Evolutionary conservation across 2,329 filamentous ascomycete species (phyloP).

Genomic region (Fusarium paranaense): DNA sequence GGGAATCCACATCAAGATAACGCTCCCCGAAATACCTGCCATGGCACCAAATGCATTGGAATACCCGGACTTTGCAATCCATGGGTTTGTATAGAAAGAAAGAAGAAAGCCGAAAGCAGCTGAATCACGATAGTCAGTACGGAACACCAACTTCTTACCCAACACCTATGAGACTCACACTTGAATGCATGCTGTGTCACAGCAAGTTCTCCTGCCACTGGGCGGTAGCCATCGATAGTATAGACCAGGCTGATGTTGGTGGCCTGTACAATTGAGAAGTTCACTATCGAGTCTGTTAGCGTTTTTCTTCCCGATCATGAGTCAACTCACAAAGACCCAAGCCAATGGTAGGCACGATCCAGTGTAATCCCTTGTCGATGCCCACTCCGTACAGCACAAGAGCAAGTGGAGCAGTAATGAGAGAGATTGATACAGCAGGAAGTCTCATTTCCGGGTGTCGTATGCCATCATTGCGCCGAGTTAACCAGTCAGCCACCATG

Average conservation of each 20-base stretch:
- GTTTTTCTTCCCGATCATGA: neutral
- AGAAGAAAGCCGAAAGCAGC: constrained; percentile 66
- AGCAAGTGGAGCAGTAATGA: constrained; percentile 17
- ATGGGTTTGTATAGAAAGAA: constrained; percentile 68
- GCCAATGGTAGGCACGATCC: constrained; percentile 35
- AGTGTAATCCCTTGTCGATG: constrained; percentile 30
- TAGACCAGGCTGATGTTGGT: constrained; percentile 37
- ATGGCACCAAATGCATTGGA: constrained; percentile 62
- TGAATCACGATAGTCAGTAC: neutral
- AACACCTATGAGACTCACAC: constrained; percentile 35
- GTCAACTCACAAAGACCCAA: constrained; percentile 51
- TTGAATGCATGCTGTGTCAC: constrained; percentile 58
- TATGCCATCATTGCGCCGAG: constrained; percentile 50
- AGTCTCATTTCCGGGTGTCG: constrained; percentile 55
- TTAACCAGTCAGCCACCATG: constrained; percentile 49
- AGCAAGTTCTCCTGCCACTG: constrained; percentile 31
- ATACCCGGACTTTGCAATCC: constrained; percentile 61
- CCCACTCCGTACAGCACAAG: constrained; percentile 29
- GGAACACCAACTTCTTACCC: neutral
- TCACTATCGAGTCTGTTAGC: constrained; percentile 48
- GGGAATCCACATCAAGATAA: constrained; percentile 61
- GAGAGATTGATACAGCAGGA: constrained; percentile 52
- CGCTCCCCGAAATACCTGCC: constrained; percentile 60
- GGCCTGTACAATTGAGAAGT: constrained; percentile 32
- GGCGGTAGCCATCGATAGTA: constrained; percentile 34